phyloP scores from a whole-genome alignment of 192 early-diverging fungal genomes.

The Dimargaris verticillata region DNA sequence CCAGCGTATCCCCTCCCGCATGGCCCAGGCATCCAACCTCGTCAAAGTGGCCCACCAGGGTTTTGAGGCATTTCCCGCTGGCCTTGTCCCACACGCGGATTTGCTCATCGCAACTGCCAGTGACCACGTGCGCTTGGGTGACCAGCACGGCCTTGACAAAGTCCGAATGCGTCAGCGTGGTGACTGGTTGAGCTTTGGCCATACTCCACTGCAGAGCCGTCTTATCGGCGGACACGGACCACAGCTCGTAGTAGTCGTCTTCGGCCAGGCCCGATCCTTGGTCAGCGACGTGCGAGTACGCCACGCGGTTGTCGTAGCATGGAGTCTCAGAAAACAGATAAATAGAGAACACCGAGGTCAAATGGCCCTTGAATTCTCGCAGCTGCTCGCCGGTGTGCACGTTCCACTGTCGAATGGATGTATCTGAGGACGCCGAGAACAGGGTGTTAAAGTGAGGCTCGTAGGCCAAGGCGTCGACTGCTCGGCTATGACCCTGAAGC shows the following conservation, averaged over 20 bases:
- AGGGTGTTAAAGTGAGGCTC: background rate
- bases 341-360: background rate
- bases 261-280: background rate
- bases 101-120: constrained; percentile 8
- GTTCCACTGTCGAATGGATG: constrained; percentile 1
- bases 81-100: constrained; percentile 9
- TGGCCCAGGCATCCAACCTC: background rate
- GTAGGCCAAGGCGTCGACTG: constrained; percentile 2
- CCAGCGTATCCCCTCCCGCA: background rate
- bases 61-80: constrained; percentile 5
- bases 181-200: background rate
- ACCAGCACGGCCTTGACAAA: constrained; percentile 1
- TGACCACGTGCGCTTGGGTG: constrained; percentile 3
- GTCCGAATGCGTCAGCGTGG: constrained; percentile 2
- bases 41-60: constrained; percentile 8
- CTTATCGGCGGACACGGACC: constrained; percentile 9
- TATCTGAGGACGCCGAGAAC: constrained; percentile 9
- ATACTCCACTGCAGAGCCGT: background rate
- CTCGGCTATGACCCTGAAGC: constrained; percentile 2
- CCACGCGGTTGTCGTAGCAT: background rate
- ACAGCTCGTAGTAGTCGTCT: background rate
- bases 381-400: background rate
- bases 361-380: constrained; percentile 6
- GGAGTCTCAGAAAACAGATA: background rate
- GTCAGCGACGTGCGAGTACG: background rate